Conservation (phyloP, 2,329 filamentous ascomycete genomes). For the Curvularia lunata region DNA sequence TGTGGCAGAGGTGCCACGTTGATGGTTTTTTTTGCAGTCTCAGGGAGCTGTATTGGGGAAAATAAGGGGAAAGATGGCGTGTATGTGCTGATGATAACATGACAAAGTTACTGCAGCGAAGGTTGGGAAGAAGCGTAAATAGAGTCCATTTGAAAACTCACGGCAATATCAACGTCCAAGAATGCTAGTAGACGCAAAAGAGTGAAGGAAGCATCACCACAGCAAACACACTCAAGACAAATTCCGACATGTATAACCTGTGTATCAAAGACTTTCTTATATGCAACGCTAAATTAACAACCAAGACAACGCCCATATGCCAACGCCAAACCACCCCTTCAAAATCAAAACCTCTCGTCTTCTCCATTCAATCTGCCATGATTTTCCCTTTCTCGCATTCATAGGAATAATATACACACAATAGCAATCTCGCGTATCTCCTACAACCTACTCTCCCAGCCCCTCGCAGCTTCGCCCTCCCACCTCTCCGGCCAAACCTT, state of each 20-base stretch:
- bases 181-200: background rate
- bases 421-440: too few species aligned
- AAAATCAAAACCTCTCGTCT: background rate
- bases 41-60: background rate
- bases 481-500: slow-evolving; percentile 92
- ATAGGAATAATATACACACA: background rate
- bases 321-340: background rate
- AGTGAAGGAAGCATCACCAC: background rate
- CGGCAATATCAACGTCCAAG: background rate
- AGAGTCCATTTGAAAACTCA: background rate
- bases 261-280: background rate
- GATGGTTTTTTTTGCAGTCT: background rate
- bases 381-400: background rate
- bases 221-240: background rate
- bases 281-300: background rate
- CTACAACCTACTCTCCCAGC: slow-evolving; percentile 78
- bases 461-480: slow-evolving; percentile 68
- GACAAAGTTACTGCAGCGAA: background rate
- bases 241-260: background rate
- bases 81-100: background rate
- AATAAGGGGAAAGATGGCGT: background rate
- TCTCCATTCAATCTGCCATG: background rate
- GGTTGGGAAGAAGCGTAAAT: background rate
- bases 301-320: background rate
- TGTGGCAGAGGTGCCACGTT: background rate